phyloP scores from a whole-genome alignment of 2,329 filamentous ascomycete genomes.

The Leptoxyphium fumago region DNA sequence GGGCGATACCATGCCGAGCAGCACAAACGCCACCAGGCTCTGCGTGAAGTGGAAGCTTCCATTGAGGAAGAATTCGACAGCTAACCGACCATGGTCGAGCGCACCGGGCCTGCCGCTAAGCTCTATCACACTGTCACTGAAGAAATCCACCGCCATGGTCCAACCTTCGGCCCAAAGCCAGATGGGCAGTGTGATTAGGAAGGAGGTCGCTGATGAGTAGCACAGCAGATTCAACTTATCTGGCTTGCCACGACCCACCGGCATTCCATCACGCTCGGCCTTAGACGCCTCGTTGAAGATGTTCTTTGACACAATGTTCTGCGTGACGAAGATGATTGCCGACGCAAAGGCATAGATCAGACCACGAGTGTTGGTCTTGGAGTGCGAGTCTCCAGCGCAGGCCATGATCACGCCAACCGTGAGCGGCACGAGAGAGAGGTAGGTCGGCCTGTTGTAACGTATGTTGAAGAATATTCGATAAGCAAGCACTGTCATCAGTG shows the following conservation, averaged over 20 bases:
- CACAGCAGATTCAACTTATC: constrained; percentile 95
- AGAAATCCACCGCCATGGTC: constrained; percentile 58
- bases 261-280: constrained; percentile 59
- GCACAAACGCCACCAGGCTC: constrained; percentile 84
- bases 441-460: constrained; percentile 73
- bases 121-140: constrained; percentile 65
- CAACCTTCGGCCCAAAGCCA: constrained; percentile 91
- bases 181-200: constrained; percentile 73
- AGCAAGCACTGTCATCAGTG: constrained; percentile 84
- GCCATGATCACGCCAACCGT: constrained; percentile 92
- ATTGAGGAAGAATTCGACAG: constrained; percentile 90
- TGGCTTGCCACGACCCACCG: constrained; percentile 56
- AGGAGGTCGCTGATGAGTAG: constrained; percentile 91
- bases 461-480: constrained; percentile 85
- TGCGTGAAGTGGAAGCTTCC: constrained; percentile 93
- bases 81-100: constrained; percentile 44
- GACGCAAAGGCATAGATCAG: constrained; percentile 76
- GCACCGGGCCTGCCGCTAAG: constrained; percentile 64
- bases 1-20: constrained; percentile 84
- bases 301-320: constrained; percentile 97
- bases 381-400: constrained; percentile 50
- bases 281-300: constrained; percentile 89
- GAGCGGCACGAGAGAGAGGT: constrained; percentile 59
- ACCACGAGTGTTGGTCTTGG: constrained; percentile 56
- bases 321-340: constrained; percentile 90